Evolutionary conservation across 192 early-diverging fungal species (phyloP), one percentile per base, ranked within the genome.

Genomic region (Umbelopsis sp.): DNA sequence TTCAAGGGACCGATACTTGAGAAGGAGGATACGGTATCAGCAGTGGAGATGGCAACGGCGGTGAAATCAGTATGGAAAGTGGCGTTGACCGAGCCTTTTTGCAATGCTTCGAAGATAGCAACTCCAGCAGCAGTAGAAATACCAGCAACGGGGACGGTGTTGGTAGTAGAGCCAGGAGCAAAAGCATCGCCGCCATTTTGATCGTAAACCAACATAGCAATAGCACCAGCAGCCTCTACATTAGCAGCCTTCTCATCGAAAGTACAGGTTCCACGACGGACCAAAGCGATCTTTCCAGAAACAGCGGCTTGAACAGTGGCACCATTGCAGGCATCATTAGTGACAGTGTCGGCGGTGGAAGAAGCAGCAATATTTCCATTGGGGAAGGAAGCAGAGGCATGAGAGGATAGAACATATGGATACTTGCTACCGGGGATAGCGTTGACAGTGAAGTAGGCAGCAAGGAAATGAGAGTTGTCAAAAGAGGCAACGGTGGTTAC

Each of bases 1-100:
- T 82, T 82, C 47, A 85, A 89, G 0, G 91, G 87, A 22, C 96
- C 96, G 72, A 85, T 85, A 25, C 90, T 91, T 11, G 91, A 91
- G 70, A 92, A 95, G 44, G 65, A 54, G 20, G 94, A 94, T 7
- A 93, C 74, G 34, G 80, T 88, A 41, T 88, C 88, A 34, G 85
- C 90, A 9, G 84, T 72, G 1, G 82, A 76, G 65, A 86, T 82
- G 16, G 45, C 66, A 29, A 78, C 70, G 26, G 84, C 74, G 44
- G 79, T 77, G 1, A 82, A 75, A 6, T 81, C 76, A 71, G 82
- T 74, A 24, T 85, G 84, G 29, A 88, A 87, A 8, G 72, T 68
- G 20, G 89, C 69, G 0, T 74, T 76, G 56, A 83, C 77, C 17
- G 62, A 68, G 21, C 78, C 77, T 1, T 65, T 70, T 45, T 82